phyloP scores from a whole-genome alignment of 1,284 basidiomycete species.

The Fomitopsis betulina region DNA sequence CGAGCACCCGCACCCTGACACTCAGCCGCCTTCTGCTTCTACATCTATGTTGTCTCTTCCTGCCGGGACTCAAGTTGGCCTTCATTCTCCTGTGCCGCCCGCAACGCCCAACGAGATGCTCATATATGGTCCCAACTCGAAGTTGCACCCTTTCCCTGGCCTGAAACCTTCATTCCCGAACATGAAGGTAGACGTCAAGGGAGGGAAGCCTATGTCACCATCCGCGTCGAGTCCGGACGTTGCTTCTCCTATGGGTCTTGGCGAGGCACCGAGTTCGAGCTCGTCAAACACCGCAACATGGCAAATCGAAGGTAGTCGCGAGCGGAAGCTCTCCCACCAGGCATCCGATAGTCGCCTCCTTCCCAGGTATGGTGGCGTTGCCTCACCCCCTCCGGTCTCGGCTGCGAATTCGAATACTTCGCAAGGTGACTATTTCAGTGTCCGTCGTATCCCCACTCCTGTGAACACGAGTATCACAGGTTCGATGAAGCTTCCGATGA shows the following conservation, averaged over 20 bases:
- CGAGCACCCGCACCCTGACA: slow-evolving; percentile 43
- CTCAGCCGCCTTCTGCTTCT: slow-evolving; percentile 57
- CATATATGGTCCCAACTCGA: slow-evolving; percentile 64
- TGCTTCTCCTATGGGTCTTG: slow-evolving; percentile 41
- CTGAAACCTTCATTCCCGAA: slow-evolving; percentile 43
- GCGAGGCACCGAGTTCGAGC: slow-evolving; percentile 39
- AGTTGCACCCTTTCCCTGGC: slow-evolving; percentile 87
- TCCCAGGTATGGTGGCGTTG: slow-evolving; percentile 41
- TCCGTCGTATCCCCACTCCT: slow-evolving; percentile 27
- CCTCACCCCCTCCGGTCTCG: slow-evolving; percentile 36
- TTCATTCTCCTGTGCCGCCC: slow-evolving; percentile 66
- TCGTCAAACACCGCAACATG: slow-evolving; percentile 51
- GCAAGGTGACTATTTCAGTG: slow-evolving; percentile 44
- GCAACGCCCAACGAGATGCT: slow-evolving; percentile 54
- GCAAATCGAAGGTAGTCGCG: slow-evolving; percentile 45
- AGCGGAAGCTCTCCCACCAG: slow-evolving; percentile 63
- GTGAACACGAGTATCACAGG: slow-evolving; percentile 34
- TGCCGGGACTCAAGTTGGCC: slow-evolving; percentile 46
- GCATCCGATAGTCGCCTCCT: slow-evolving; percentile 61
- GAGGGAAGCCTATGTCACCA: slow-evolving; percentile 32
- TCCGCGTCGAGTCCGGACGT: slow-evolving; percentile 66
- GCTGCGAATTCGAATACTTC: slow-evolving; percentile 42
- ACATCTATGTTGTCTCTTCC: slow-evolving; percentile 57
- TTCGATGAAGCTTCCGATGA: slow-evolving; percentile 62
- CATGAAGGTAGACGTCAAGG: slow-evolving; percentile 64